Base-by-base conservation (phyloP, 169 alveolate genomes). In the Babesia bovis region DNA sequence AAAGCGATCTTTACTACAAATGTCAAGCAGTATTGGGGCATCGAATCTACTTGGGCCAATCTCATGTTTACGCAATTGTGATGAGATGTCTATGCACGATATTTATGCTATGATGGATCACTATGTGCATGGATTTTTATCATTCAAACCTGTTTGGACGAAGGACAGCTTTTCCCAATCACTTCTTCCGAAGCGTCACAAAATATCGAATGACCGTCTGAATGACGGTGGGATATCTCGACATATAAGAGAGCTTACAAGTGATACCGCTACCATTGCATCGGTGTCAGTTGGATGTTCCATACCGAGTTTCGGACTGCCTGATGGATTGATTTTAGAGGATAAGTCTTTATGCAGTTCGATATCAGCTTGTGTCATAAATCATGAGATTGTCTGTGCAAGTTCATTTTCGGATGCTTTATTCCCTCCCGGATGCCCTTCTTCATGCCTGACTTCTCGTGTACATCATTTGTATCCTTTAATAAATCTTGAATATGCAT, bases 161-260 rank as follows among this genome's bases (percentile, higher is more conserved):
- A 51, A 32, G 32, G 10, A 23, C 13, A 26, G 17, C 12, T 19
- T 35, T 7, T 19, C 19, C 13, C 52, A 25, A 12, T 19, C 13
- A 0, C 50, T 28, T 10, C 6, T 5, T 47, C 32, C 26, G 7
- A 33, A 44, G 45, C 68, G 63, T 17, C 33, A 50, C 17, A 75
- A 51, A 28, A 30, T 30, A 7, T 55, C 66, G 7, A 32, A 47
- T 30, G 65, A 53, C 59, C 55, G 78, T 3, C 17, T 75, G 53
- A 65, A 61, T 17, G 78, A 75, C 19, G 85, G 85, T 28, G 85
- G 85, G 9, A 65, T 75, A 75, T 66, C 85, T 0, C 61, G 66
- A n/a, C 85, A 75, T 41, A 35, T 75, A 13, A 44, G 66, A 19
- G 69, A 45, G 32, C 21, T 57, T 47, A 75, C 74, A 17, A 47